Evolutionary conservation across 2,329 filamentous ascomycete genomes (phyloP), one percentile per base, ranked within the genome.

Genomic region (Allantophomopsis lycopodina): DNA sequence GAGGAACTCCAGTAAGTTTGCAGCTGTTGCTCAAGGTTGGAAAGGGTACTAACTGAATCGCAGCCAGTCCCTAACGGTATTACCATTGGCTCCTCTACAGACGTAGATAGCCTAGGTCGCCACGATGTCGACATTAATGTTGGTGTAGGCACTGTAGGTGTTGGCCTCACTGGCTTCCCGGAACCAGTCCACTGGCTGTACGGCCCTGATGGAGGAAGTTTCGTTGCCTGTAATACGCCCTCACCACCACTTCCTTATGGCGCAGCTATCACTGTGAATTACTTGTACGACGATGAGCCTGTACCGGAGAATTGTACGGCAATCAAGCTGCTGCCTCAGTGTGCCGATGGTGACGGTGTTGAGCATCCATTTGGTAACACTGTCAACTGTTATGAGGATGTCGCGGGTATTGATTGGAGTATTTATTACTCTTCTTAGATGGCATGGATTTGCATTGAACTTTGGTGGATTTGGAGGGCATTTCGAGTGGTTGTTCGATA

Each of bases 321-420:
- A 7, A 53, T 71, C 32, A 54, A 49, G 7, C 50, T 71, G 36
- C 45, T 69, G 13, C 61, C 66, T 7, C 54, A 66, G 50, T 71
- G 67, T 37, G 56, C 59, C 0, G 49, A 50, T 32, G 59, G 56
- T 1, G 58, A 58, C 12, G 44, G 51, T 14, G 50, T 57, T 2
- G 64, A 54, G 40, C 64, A 70, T 44, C 50, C 62, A 20, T 62
- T 57, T 46, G 61, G 58, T 0, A 50, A 56, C 11, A 44, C 47
- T 4, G 57, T 59, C 1, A 49, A 51, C 33, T 70, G 67, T 48
- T 66, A 65, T 46, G 46, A 51, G 4, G 54, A 65, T 43, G 62
- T 64, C 7, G 48, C 49, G n/a, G 43, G 48, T 5, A 60, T 62
- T 40, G 49, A 62, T 40, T 64, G 60, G 60, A 49, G 7, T 28